Evolutionary conservation across 257 asterid genomes (phyloP).

Genomic region (Solanum bulbocastanum): DNA sequence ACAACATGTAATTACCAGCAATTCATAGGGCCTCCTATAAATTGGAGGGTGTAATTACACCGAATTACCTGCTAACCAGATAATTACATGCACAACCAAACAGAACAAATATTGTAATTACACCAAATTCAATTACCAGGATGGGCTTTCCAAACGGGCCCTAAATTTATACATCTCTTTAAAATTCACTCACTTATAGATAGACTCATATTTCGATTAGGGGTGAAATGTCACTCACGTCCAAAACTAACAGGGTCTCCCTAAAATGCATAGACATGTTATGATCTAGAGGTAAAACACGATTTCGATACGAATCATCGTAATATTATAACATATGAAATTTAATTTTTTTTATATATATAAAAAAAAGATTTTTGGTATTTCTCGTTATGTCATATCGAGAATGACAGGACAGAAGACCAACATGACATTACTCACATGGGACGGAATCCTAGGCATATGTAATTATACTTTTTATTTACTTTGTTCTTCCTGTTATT

Average conservation of each 20-base stretch:
- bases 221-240: neutral
- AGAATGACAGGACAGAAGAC: neutral
- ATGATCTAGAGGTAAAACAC: neutral
- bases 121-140: no score
- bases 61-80: no score
- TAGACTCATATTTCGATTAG: neutral
- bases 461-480: neutral
- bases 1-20: no score
- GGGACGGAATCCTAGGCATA: slow-evolving; percentile 2
- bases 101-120: no score
- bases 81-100: no score
- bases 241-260: neutral
- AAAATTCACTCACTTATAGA: neutral
- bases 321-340: neutral
- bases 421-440: neutral
- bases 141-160: no score
- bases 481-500: neutral
- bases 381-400: neutral
- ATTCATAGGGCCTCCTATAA: no score
- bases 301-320: neutral
- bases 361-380: neutral
- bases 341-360: no score
- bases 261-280: neutral
- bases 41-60: no score
- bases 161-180: neutral